Evolutionary conservation across 257 asterid genomes (phyloP).

Genomic region (Solanum piurae): DNA sequence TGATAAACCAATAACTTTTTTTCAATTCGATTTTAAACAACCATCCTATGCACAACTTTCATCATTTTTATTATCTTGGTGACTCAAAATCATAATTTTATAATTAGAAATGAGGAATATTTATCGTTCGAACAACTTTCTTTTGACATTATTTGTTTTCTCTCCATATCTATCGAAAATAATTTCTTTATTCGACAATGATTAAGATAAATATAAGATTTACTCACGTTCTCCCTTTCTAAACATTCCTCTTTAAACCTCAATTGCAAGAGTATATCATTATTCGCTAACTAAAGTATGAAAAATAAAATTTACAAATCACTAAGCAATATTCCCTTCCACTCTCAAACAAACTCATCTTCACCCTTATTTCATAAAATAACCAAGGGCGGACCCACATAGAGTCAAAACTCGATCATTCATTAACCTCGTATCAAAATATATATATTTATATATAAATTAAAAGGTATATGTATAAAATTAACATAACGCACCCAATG

Average conservation of each 20-base stretch:
- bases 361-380: neutral
- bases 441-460: no score
- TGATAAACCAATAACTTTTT: no score
- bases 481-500: neutral
- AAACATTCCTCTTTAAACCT: neutral
- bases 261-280: neutral
- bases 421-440: neutral
- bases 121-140: no score
- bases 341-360: neutral
- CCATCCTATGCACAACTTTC: neutral
- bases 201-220: no score
- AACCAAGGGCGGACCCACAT: neutral
- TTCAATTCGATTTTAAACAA: no score
- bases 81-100: no score
- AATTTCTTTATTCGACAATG: no score
- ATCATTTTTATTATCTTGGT: neutral
- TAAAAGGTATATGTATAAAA: no score
- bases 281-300: neutral
- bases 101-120: accelerated
- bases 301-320: neutral
- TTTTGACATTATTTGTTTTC: no score
- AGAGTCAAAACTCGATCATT: neutral
- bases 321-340: neutral
- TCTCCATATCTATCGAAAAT: no score
- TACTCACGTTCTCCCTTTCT: neutral